Evolutionary conservation across 768 basidiomycete genomes (phyloP), one percentile per base, ranked within the genome.

Genomic region (Tulasnella sp.): DNA sequence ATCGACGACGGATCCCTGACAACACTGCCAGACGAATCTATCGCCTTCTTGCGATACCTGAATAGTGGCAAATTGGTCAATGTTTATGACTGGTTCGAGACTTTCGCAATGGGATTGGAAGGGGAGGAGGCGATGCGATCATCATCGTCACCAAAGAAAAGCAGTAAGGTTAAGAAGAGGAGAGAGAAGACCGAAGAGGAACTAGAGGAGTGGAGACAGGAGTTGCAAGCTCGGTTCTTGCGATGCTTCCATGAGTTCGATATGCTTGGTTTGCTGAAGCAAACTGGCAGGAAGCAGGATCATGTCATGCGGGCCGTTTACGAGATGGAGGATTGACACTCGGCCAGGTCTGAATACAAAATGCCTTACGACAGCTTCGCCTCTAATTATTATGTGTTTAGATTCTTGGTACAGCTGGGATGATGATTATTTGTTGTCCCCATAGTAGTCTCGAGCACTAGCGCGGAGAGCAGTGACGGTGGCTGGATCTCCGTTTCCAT

Each of bases 31-130:
- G 55, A 56, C 55, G 42, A 41, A 11, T 56, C 55, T 24, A 45
- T 56, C 41, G 55, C 41, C 34, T 56, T 56, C 55, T 45, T 42
- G 23, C 55, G 55, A 15, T 56, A 56, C 23, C 11, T 56, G 55
- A 56, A 56, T 24, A 56, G 55, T 42, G 55, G 55, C 55, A 56
- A 56, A 24, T 2, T 43, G 80, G 81, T 92, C 70, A 92, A 92
- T 67, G 78, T 89, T 1, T 90, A 86, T 68, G 90, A 93, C 69
- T 91, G 88, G 90, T 90, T 82, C 66, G 83, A 87, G 64, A 79
- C 84, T 23, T 93, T 92, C 69, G 76, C 79, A 30, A 69, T 75
- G 21, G 84, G 80, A 30, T 70, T 91, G 55, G 86, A 88, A 68
- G 72, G 71, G 0, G 86, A 86, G 70, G 69, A 53, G 58, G 23